These are phyloP conservation scores for Paxillus rubicundulus DNA, from an alignment of 768 basidiomycete species.

Conservation along the genomic window DNA sequence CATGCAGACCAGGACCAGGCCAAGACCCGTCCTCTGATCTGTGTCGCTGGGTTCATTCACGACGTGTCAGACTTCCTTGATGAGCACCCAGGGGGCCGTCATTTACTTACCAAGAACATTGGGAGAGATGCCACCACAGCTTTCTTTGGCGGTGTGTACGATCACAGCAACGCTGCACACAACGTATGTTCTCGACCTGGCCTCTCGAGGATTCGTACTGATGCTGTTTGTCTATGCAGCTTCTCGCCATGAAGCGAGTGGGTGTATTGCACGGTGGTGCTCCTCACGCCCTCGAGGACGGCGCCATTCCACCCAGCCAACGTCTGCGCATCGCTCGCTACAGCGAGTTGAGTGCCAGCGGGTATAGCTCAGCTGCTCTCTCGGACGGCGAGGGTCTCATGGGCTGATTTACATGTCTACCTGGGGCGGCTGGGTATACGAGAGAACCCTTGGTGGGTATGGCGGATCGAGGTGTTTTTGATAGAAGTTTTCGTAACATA, in stretches of 20 bases:
- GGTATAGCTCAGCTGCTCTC: constrained; percentile 53
- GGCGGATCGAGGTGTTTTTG: no score
- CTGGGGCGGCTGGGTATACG: neutral
- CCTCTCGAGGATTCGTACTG: neutral
- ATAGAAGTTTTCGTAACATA: constrained; percentile 9
- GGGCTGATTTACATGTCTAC: constrained; percentile 26
- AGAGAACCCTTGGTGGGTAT: neutral
- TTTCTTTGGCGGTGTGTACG: constrained; percentile 91
- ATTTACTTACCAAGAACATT: constrained; percentile 78
- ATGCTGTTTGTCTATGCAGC: constrained; percentile 6
- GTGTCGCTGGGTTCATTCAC: constrained; percentile 91
- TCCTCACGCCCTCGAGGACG: constrained; percentile 57
- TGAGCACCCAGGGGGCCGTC: constrained; percentile 89
- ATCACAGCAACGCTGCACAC: constrained; percentile 86
- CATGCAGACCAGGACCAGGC: constrained; percentile 73
- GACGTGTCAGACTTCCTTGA: constrained; percentile 82
- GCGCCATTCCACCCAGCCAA: constrained; percentile 69
- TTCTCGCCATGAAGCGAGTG: constrained; percentile 52
- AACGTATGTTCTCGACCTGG: constrained; percentile 47
- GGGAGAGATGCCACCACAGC: constrained; percentile 92
- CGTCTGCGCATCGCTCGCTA: constrained; percentile 67
- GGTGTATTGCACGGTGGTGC: constrained; percentile 52
- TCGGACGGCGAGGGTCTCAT: constrained; percentile 57
- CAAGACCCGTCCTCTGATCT: constrained; percentile 74
- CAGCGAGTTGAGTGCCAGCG: constrained; percentile 48